Conservation (phyloP, 2,329 filamentous ascomycete species). For the Grosmannia clavigera region DNA sequence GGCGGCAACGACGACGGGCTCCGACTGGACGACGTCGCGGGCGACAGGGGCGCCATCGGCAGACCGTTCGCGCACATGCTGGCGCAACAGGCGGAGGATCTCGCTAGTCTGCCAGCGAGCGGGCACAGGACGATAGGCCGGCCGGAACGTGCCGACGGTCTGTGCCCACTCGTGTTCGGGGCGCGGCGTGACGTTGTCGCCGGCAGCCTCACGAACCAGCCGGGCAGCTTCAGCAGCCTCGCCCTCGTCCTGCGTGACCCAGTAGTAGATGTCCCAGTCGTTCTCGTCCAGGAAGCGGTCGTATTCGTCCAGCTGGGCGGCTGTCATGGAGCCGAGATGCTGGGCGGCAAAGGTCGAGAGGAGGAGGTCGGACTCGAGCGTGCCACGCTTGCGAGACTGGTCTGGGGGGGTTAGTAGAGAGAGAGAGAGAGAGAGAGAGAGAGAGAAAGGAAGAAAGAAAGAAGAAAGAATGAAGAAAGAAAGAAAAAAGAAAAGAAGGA, state of each 20-base stretch:
- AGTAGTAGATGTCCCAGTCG: conserved; percentile 99
- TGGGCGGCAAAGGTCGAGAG: conserved; percentile 87
- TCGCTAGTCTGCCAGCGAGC: conserved; percentile 73
- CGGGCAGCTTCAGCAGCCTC: background rate
- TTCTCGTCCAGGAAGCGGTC: conserved; percentile 95
- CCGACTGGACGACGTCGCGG: conserved; percentile 17
- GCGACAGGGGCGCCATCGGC: conserved; percentile 37
- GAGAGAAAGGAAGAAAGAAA: conserved; percentile 5
- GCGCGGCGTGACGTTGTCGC: conserved; percentile 16
- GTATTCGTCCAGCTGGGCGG: conserved; percentile 66
- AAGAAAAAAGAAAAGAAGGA: conserved; percentile 1
- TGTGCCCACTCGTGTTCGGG: conserved; percentile 82
- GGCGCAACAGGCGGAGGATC: conserved; percentile 61
- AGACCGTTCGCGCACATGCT: conserved; percentile 65
- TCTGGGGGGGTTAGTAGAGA: conserved; percentile 42
- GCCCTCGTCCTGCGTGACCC: conserved; percentile 70
- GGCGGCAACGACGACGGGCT: conserved; percentile 41
- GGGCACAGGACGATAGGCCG: conserved; percentile 84
- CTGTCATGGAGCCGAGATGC: conserved; percentile 63
- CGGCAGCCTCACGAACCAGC: conserved; percentile 17
- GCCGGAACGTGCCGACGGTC: conserved; percentile 88
- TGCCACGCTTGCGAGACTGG: conserved; percentile 93
- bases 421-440: conserved; percentile 7
- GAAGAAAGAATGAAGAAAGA: conserved; percentile 4
- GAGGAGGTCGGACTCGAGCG: conserved; percentile 87